These are phyloP conservation scores for Fragaria iinumae DNA, from an alignment of 306 rosid genomes.

Conservation along the genomic window DNA sequence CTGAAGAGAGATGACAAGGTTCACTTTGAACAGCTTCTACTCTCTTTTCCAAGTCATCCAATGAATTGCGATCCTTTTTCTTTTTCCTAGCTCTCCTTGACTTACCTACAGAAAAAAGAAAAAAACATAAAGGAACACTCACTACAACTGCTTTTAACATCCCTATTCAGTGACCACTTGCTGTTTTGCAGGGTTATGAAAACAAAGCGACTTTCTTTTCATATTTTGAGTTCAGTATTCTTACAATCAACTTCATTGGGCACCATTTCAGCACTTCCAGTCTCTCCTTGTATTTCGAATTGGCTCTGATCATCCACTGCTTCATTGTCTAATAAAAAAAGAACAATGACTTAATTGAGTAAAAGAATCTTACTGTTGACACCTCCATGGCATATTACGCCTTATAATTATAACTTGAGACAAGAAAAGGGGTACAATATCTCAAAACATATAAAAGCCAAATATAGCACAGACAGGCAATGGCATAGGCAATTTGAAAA, in stretches of 20 bases:
- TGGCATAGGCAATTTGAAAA: background rate
- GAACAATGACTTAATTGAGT: background rate
- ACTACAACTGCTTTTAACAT: conserved; percentile 7
- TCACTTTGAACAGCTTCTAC: conserved; percentile 29
- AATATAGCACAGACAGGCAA: background rate
- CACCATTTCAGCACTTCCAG: background rate
- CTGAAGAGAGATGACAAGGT: conserved; percentile 38
- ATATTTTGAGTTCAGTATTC: conserved; percentile 17
- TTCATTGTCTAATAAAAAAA: conserved; percentile 24
- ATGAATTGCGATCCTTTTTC: conserved; percentile 25
- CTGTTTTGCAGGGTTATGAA: background rate
- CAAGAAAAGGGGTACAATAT: background rate
- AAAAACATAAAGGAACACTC: background rate
- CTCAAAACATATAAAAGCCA: background rate
- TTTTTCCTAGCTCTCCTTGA: conserved; percentile 52
- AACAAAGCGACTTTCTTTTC: conserved; percentile 10
- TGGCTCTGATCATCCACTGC: conserved; percentile 6
- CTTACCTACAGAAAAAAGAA: conserved; percentile 47
- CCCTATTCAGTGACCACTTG: conserved; percentile 4
- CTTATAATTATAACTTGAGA: background rate
- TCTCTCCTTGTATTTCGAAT: background rate
- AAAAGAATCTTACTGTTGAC: background rate
- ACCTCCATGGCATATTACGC: background rate
- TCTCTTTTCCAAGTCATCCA: conserved; percentile 27
- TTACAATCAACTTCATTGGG: conserved; percentile 9